phyloP scores from a whole-genome alignment of 78 protist species.

The Salpingoeca rosetta region DNA sequence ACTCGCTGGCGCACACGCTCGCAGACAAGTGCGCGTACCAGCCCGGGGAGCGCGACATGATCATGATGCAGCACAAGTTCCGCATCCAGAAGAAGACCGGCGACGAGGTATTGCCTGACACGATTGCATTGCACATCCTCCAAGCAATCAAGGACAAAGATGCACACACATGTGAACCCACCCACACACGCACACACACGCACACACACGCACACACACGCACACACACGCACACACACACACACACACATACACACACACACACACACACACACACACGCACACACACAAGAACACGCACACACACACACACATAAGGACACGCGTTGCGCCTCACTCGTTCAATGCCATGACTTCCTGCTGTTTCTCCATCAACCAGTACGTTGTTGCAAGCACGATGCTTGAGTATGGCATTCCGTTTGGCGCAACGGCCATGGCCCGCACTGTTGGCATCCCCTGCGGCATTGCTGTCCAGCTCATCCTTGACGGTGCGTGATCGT shows the following conservation, averaged over 20 bases:
- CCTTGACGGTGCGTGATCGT: slow-evolving; percentile 32
- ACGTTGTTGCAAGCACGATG: not conserved
- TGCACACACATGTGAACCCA: no score
- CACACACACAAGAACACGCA: no score
- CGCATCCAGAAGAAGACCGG: not conserved
- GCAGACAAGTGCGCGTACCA: slow-evolving; percentile 1
- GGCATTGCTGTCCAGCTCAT: slow-evolving; percentile 34
- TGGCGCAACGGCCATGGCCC: slow-evolving; percentile 44
- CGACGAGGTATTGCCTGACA: not conserved
- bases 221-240: no score
- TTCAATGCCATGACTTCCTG: no score
- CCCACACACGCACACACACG: no score
- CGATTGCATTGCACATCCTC: no score
- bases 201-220: no score
- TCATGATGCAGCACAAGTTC: slow-evolving; percentile 41
- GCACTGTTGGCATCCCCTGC: slow-evolving; percentile 35
- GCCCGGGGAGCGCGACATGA: slow-evolving; percentile 48
- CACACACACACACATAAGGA: no score
- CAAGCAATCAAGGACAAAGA: no score
- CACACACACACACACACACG: no score
- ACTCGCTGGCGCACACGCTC: slow-evolving; percentile 7
- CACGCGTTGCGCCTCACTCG: no score
- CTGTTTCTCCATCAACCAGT: not conserved
- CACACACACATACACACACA: no score
- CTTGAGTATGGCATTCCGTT: slow-evolving; percentile 33